phyloP scores from a whole-genome alignment of 805 yeast genomes.

The Candida succiphila region DNA sequence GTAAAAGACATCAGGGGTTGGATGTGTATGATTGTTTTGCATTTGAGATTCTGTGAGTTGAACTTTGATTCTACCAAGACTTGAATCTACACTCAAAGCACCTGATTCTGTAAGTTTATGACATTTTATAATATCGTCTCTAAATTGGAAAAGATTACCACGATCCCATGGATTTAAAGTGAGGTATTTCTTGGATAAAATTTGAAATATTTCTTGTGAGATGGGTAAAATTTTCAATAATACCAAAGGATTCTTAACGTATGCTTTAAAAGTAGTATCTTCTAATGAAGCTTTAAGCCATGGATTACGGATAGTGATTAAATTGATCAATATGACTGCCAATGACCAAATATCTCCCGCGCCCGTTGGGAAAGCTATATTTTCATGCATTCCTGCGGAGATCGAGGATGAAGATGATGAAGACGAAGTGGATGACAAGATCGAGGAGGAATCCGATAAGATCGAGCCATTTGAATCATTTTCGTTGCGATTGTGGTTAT shows the following conservation, averaged over 20 bases:
- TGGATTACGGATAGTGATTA: conserved; percentile 79
- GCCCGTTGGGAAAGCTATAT: conserved; percentile 45
- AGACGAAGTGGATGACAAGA: neutral
- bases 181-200: conserved; percentile 35
- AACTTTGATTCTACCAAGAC: conserved; percentile 12
- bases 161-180: conserved; percentile 39
- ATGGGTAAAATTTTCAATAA: conserved; percentile 65
- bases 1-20: neutral
- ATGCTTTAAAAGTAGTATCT: conserved; percentile 59
- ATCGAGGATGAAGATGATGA: neutral
- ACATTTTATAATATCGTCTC: conserved; percentile 25
- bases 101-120: conserved; percentile 21
- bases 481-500: neutral
- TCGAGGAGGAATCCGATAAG: conserved; percentile 7
- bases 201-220: conserved; percentile 45
- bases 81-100: conserved; percentile 22
- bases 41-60: conserved; percentile 17
- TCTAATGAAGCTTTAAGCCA: conserved; percentile 74
- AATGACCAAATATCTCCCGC: conserved; percentile 86
- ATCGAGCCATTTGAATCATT: conserved; percentile 23
- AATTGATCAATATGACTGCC: conserved; percentile 70
- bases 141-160: conserved; percentile 28
- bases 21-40: neutral
- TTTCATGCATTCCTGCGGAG: conserved; percentile 15
- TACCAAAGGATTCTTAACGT: conserved; percentile 42